Base-by-base conservation (phyloP, 176 grass and related monocot genomes). In the Avena insularis region DNA sequence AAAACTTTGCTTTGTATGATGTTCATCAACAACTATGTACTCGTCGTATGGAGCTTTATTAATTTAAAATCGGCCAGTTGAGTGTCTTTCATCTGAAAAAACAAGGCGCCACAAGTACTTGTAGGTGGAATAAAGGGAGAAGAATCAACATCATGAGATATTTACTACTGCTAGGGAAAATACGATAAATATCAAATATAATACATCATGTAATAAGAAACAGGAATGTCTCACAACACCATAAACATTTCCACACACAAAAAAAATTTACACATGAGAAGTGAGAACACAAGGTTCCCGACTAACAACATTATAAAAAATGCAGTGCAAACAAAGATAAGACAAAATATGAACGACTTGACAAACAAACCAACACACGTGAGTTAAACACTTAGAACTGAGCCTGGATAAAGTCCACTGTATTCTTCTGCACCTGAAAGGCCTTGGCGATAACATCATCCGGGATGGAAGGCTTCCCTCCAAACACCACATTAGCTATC, bases 401-500 rank as follows among this genome's bases (percentile, higher is more conserved):
- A n/a, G 84, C 85, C 48, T 87, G 40, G 0, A 43, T 43, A 1
- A 43, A 43, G 40, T 43, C 40, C 40, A 43, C 40, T 0, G 40
- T 43, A 6, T 43, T 43, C 40, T 43, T 43, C 40, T 43, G 6
- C 40, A 43, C 40, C 40, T 43, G 40, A 6, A 43, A 43, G 40
- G 40, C 40, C 40, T 43, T 43, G 40, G 40, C 40, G 40, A 7
- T 43, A 7, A 43, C 23, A 71, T 90, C 84, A 87, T 87, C 70
- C 14, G 79, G 62, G 31, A 90, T 86, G 8, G 61, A 23, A 72
- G 40, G 84, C 19, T 77, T 47, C 13, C 71, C 66, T 53, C 79
- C 84, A 17, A 90, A 90, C 76, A 87, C 46, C 16, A 84, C 58
- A 54, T 83, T 86, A 0, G 84, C 72, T 59, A 86, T 14, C 40